phyloP scores from a whole-genome alignment of 805 yeast genomes.

The Candida lessepsii region DNA sequence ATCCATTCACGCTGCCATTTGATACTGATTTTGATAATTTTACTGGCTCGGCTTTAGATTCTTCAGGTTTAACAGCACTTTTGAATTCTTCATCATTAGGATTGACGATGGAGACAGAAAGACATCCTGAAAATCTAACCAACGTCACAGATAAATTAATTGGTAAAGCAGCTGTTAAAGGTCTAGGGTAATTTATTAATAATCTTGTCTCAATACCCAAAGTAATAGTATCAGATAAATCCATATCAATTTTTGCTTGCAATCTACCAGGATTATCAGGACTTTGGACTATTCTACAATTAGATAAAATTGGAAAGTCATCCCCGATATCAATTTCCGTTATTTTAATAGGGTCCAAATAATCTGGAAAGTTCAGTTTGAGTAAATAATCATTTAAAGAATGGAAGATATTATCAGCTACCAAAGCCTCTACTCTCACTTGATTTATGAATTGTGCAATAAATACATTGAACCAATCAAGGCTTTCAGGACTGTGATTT shows the following conservation, averaged over 20 bases:
- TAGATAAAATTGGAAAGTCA: constrained; percentile 92
- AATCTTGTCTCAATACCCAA: constrained; percentile 81
- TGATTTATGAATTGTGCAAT: constrained; percentile 89
- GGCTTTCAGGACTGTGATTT: constrained; percentile 81
- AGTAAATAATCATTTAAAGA: constrained; percentile 68
- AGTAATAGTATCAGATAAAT: constrained; percentile 80
- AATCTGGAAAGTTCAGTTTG: constrained; percentile 70
- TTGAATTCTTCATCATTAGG: constrained; percentile 32
- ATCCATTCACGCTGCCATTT: background rate
- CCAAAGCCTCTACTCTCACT: constrained; percentile 82
- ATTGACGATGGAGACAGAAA: constrained; percentile 69
- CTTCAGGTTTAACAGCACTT: constrained; percentile 4
- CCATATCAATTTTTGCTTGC: constrained; percentile 91
- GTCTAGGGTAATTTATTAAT: constrained; percentile 76
- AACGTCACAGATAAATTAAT: constrained; percentile 81
- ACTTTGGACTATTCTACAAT: constrained; percentile 75
- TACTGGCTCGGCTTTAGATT: constrained; percentile 5
- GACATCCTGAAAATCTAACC: constrained; percentile 86
- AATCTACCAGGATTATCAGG: constrained; percentile 51
- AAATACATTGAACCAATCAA: constrained; percentile 96
- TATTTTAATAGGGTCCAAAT: constrained; percentile 70
- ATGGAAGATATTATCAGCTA: constrained; percentile 79
- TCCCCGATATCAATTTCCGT: constrained; percentile 92
- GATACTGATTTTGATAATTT: constrained; percentile 2
- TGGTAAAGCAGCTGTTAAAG: constrained; percentile 84